These are phyloP conservation scores for Cryoendolithus antarcticus DNA, from an alignment of 2,329 filamentous ascomycete genomes.

Conservation along the genomic window DNA sequence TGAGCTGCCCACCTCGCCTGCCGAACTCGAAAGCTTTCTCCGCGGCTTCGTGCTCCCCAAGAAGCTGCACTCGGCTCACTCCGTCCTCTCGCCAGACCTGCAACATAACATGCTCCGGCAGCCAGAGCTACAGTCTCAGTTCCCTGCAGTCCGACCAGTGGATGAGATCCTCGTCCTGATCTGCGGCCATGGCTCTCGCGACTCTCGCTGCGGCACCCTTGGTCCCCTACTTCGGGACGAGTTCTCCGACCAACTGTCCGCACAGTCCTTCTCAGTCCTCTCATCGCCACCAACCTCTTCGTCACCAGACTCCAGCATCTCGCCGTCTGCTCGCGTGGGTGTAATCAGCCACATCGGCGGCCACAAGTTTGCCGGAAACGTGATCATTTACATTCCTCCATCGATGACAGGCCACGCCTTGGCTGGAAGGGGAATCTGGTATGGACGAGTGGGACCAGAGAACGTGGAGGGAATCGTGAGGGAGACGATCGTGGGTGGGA, in stretches of 20 bases:
- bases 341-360: slow-evolving; percentile 71
- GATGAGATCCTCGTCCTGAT: slow-evolving; percentile 66
- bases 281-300: slow-evolving; percentile 29
- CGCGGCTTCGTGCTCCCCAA: slow-evolving; percentile 55
- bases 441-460: slow-evolving; percentile 62
- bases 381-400: slow-evolving; percentile 68
- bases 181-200: slow-evolving; percentile 75
- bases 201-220: slow-evolving; percentile 68
- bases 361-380: slow-evolving; percentile 76
- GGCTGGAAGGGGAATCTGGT: slow-evolving; percentile 67
- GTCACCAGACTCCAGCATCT: slow-evolving; percentile 19
- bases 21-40: slow-evolving; percentile 42
- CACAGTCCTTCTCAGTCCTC: slow-evolving; percentile 37
- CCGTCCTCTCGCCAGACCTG: slow-evolving; percentile 42
- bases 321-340: slow-evolving; percentile 47
- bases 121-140: slow-evolving; percentile 32
- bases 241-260: slow-evolving; percentile 51
- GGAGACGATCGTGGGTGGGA: slow-evolving; percentile 57
- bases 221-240: slow-evolving; percentile 60
- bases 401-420: slow-evolving; percentile 39
- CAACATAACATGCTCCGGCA: slow-evolving; percentile 33
- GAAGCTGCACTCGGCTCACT: slow-evolving; percentile 50
- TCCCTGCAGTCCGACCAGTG: slow-evolving; percentile 49
- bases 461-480: slow-evolving; percentile 65
- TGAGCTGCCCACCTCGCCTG: slow-evolving; percentile 52